These are phyloP conservation scores for Globisporangium yorkense DNA, from an alignment of 352 stramenopile genomes.

Conservation along the genomic window DNA sequence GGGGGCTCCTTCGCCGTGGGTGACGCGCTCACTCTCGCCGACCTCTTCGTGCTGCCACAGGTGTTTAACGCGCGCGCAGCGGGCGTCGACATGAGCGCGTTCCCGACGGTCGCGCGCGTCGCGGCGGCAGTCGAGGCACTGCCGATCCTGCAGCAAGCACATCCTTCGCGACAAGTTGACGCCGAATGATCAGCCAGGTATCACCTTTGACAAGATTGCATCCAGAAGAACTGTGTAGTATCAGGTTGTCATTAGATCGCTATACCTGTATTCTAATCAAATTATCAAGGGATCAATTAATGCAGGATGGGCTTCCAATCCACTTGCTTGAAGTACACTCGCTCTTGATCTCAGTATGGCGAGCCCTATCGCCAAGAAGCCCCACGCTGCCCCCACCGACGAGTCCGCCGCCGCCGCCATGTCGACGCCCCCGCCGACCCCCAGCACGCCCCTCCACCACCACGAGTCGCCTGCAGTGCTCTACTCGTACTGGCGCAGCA, in stretches of 20 bases:
- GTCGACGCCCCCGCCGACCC: not conserved
- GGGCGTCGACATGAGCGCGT: constrained; percentile 82
- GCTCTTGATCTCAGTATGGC: not conserved
- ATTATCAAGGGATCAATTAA: not conserved
- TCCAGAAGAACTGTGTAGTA: too few relatives aligned
- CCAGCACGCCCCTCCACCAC: not conserved
- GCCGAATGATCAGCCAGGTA: not conserved
- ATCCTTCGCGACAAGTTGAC: constrained; percentile 25
- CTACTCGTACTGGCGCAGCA: constrained; percentile 88
- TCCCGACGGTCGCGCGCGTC: constrained; percentile 80
- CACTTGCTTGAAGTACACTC: not conserved
- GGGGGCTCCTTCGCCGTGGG: constrained; percentile 65
- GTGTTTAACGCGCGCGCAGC: constrained; percentile 90
- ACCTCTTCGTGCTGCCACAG: constrained; percentile 91
- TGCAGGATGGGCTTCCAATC: not conserved
- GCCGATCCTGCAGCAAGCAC: constrained; percentile 69
- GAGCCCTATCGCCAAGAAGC: not conserved
- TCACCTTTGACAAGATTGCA: too few relatives aligned
- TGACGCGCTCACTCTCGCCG: constrained; percentile 80
- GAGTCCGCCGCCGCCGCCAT: not conserved
- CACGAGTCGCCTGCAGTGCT: constrained; percentile 25
- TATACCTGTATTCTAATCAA: not conserved
- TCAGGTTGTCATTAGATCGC: not conserved
- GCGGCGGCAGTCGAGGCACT: constrained; percentile 55
- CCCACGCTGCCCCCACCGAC: not conserved